Percentiles rank a stretch among this genome's conserved stretches.
Evolutionary conservation across 2,329 filamentous ascomycete species (phyloP).

Genomic region (Aspergillus sp.): DNA sequence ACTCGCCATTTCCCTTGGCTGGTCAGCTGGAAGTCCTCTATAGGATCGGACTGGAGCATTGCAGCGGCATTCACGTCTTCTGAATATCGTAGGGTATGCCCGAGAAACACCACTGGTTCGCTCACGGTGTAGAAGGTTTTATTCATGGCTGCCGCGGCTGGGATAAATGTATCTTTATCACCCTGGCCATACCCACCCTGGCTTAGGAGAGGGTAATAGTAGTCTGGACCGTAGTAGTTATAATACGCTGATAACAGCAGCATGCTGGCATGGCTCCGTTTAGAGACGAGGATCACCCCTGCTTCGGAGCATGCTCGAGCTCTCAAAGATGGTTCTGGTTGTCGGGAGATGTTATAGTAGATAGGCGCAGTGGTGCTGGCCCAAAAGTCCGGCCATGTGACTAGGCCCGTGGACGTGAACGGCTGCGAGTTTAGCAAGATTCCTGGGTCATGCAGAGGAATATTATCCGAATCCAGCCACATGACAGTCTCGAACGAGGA

Average conservation of each 20-base stretch:
- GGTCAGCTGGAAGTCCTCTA: conserved; percentile 22
- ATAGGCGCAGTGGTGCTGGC: conserved; percentile 33
- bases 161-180: conserved; percentile 26
- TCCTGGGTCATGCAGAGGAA: conserved; percentile 41
- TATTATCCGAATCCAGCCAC: conserved; percentile 53
- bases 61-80: conserved; percentile 12
- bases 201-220: conserved; percentile 23
- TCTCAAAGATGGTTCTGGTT: conserved; percentile 23
- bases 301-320: conserved; percentile 29
- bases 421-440: conserved; percentile 45
- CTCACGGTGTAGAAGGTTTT: conserved; percentile 20
- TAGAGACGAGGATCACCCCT: conserved; percentile 28
- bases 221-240: conserved; percentile 24
- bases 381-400: conserved; percentile 54
- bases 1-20: conserved; percentile 15
- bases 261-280: conserved; percentile 24
- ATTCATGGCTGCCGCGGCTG: conserved; percentile 18
- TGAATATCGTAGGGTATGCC: conserved; percentile 5
- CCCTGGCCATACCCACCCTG: conserved; percentile 24
- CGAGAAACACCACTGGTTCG: conserved; percentile 15
- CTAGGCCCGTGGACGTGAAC: conserved; percentile 46
- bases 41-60: conserved; percentile 22
- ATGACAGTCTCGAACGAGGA: conserved; percentile 54
- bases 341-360: conserved; percentile 36
- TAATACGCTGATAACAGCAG: conserved; percentile 31